phyloP scores from a whole-genome alignment of 192 early-diverging fungal species.

The Coemansia sp. region DNA sequence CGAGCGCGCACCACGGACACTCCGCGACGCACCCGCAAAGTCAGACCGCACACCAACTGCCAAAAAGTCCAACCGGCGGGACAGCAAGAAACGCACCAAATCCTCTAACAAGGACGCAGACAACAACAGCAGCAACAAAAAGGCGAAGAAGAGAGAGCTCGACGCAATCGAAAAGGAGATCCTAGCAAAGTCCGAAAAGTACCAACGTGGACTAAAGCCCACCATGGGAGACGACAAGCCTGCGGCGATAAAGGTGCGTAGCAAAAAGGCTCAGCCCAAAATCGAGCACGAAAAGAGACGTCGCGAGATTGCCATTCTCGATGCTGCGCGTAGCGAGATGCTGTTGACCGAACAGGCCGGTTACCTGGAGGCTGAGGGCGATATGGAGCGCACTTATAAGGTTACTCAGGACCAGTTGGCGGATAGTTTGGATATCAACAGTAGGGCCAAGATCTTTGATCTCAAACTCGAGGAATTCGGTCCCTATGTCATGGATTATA shows the following conservation, averaged over 20 bases:
- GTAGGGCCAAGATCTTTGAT: constrained; percentile 78
- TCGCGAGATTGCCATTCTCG: constrained; percentile 67
- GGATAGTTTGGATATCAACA: constrained; percentile 75
- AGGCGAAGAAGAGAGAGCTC: constrained; percentile 3
- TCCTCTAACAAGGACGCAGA: constrained; percentile 4
- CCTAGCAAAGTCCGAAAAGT: constrained; percentile 33
- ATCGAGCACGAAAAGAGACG: constrained; percentile 66
- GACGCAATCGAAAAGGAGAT: constrained; percentile 18
- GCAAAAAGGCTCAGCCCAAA: constrained; percentile 73
- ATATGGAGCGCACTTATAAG: constrained; percentile 86
- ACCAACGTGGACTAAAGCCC: constrained; percentile 26
- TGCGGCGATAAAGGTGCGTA: constrained; percentile 38
- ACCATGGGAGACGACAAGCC: constrained; percentile 7
- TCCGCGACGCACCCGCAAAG: constrained; percentile 26
- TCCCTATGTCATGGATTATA: constrained; percentile 89
- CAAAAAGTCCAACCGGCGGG: constrained; percentile 13
- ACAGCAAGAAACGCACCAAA: constrained; percentile 8
- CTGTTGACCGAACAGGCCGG: constrained; percentile 79
- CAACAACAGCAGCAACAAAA: not conserved
- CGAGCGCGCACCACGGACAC: constrained; percentile 19
- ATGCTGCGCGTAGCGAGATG: constrained; percentile 79
- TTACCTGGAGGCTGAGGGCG: constrained; percentile 83
- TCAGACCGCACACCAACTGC: not conserved
- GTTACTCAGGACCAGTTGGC: constrained; percentile 72
- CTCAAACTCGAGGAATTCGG: constrained; percentile 81